These are phyloP conservation scores for Plasmodium inui DNA, from an alignment of 169 alveolate genomes.

Conservation along the genomic window DNA sequence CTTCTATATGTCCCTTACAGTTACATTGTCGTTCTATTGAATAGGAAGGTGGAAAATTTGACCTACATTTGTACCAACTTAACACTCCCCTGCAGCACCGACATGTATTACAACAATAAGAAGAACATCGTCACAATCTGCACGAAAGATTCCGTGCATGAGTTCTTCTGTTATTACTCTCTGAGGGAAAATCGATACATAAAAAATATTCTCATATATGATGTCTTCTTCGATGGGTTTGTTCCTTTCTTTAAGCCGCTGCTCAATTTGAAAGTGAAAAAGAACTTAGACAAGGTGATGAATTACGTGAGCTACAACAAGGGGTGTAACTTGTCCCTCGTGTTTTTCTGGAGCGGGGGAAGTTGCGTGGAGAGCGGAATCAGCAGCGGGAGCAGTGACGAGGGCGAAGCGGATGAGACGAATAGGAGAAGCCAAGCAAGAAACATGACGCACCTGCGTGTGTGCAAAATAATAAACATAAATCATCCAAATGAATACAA, in stretches of 20 bases:
- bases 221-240: slow-evolving; percentile 60
- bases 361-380: not conserved
- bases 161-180: slow-evolving; percentile 78
- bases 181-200: slow-evolving; percentile 75
- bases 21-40: slow-evolving; percentile 80
- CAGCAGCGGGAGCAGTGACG: not conserved
- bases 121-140: slow-evolving; percentile 83
- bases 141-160: slow-evolving; percentile 79
- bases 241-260: slow-evolving; percentile 81
- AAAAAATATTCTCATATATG: slow-evolving; percentile 77
- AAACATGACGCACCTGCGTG: slow-evolving; percentile 12
- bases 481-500: slow-evolving; percentile 54
- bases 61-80: slow-evolving; percentile 78
- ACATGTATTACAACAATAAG: slow-evolving; percentile 84
- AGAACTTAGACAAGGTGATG: slow-evolving; percentile 31
- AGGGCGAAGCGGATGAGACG: not conserved
- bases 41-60: slow-evolving; percentile 79
- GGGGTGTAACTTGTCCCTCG: slow-evolving; percentile 39
- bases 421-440: not conserved
- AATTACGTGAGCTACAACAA: slow-evolving; percentile 57
- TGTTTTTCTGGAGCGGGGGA: slow-evolving; percentile 20
- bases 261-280: slow-evolving; percentile 66
- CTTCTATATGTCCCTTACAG: slow-evolving; percentile 84
- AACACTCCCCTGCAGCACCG: slow-evolving; percentile 81
- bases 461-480: slow-evolving; percentile 50